Base-by-base conservation (phyloP, 2,329 filamentous ascomycete genomes). In the Fusarium liriodendri region DNA sequence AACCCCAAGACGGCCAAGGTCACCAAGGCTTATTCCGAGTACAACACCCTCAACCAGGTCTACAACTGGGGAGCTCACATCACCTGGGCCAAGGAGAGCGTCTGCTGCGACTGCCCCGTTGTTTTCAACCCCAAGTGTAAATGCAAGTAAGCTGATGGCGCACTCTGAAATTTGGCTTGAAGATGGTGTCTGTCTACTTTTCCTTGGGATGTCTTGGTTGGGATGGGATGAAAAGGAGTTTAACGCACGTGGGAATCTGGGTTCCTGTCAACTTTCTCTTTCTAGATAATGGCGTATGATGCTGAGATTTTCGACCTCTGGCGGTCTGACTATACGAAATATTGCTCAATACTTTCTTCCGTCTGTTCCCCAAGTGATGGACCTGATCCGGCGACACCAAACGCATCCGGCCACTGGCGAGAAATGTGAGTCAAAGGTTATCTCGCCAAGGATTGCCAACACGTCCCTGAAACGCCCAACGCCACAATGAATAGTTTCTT, bases 11-110 rank as follows among this genome's bases (percentile, higher is more conserved):
- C 69, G 11, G 72, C 63, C 6, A 75, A 75, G 61, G 10, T 75
- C 11, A 58, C 18, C n/a, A 61, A 64, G 55, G 69, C 72, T 7
- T 76, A 62, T 18, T 76, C 74, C 9, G 74, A 76, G 72, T 75
- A 75, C 33, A 76, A 76, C 66, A 76, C 74, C 1, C 74, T 76
- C 0, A 76, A 76, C 64, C 74, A 76, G 64, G 66, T 67, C 3
- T 66, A 75, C 47, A 76, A 71, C 60, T 75, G 69, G 72, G 73
- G 74, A 8, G 72, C 74, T 0, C 74, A 76, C 13, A 68, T 75
- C 18, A 75, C 72, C 1, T 71, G 72, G 72, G n/a, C 69, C 8
- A 75, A 73, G 63, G 66, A 75, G 3, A 32, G 66, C 2, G 25
- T 75, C 18, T 75, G 72, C 61, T 73, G 71, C 13, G 74, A 76